phyloP scores from a whole-genome alignment of 2,329 filamentous ascomycete species.

The Zasmidium citrigriseum region DNA sequence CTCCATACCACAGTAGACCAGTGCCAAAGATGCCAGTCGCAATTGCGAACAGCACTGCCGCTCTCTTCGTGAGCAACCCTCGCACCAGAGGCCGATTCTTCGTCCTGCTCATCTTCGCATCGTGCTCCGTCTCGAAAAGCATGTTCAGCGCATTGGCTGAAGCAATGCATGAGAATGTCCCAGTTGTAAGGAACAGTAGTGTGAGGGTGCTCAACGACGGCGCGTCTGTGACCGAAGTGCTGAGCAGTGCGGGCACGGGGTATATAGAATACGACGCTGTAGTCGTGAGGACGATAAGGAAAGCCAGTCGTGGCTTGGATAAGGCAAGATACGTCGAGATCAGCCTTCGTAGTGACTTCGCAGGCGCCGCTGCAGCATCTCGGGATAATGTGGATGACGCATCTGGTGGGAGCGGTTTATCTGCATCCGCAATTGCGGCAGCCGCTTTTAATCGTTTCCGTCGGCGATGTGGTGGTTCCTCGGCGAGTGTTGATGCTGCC shows the following conservation, averaged over 20 bases:
- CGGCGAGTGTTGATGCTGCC: slow-evolving; percentile 3
- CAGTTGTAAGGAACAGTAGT: slow-evolving; percentile 81
- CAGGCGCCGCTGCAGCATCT: slow-evolving; percentile 58
- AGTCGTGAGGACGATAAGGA: slow-evolving; percentile 86
- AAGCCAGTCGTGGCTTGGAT: slow-evolving; percentile 90
- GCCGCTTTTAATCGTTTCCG: slow-evolving; percentile 37
- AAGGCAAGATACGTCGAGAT: slow-evolving; percentile 83
- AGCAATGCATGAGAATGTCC: slow-evolving; percentile 85
- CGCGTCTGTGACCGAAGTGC: slow-evolving; percentile 63
- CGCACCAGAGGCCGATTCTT: slow-evolving; percentile 86
- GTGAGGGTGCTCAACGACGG: slow-evolving; percentile 89
- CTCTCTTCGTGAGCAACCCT: slow-evolving; percentile 69
- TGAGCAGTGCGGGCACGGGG: slow-evolving; percentile 83
- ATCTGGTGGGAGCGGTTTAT: slow-evolving; percentile 53
- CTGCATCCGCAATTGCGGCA: slow-evolving; percentile 18
- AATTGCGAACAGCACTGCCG: slow-evolving; percentile 78
- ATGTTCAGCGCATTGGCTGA: slow-evolving; percentile 96
- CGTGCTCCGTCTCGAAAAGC: slow-evolving; percentile 88
- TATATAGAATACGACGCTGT: slow-evolving; percentile 92
- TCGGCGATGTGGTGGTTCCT: slow-evolving; percentile 35
- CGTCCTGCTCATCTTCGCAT: slow-evolving; percentile 92
- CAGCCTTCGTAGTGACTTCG: slow-evolving; percentile 62
- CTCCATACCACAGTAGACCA: slow-evolving; percentile 77
- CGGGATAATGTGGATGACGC: slow-evolving; percentile 62
- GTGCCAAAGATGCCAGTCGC: slow-evolving; percentile 69